Evolutionary conservation across 768 basidiomycete genomes (phyloP), one percentile per base, ranked within the genome.

Genomic region (Dioszegia crocea): DNA sequence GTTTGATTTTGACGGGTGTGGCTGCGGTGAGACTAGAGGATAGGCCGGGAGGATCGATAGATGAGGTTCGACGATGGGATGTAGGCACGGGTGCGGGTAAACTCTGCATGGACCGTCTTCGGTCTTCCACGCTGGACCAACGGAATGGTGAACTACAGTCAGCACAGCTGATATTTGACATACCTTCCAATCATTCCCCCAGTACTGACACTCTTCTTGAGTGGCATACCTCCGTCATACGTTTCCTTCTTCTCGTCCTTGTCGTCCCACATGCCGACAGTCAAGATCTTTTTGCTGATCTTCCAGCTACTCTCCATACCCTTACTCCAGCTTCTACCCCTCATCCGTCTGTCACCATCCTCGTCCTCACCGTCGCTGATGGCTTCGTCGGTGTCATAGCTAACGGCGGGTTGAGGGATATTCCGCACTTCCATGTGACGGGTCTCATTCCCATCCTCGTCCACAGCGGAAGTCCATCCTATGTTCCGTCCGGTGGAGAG

Each of bases 281-380:
- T 75, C 48, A 79, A 63, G 38, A 80, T 68, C 60, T 77, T 78
- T 70, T 78, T 78, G 26, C 76, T 70, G 24, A 60, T 66, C 53
- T 73, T 73, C 72, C 72, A 74, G 40, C 62, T 64, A 33, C 45
- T 61, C 39, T 50, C 44, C 54, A 68, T 60, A 11, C 56, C 53
- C 55, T 70, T 69, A 45, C 66, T 72, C 74, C 74, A 76, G 30
- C 68, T 68, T 45, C 68, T 64, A 4, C 68, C 67, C 49, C 67
- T 39, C 47, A 56, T 57, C 27, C 52, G 59, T 16, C 64, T 62
- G 26, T 52, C 51, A 6, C 21, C 59, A 45, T 65, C 60, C 19
- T 56, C 56, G 12, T 54, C 51, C 5, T 39, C 49, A 27, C 45
- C 49, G 12, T 56, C 65, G 33, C 40, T 56, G 16, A 38, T 36